Evolutionary conservation across 139 green algal species (phyloP), one percentile per base, ranked within the genome.

Genomic region (Chlamydomonas schloesseri): DNA sequence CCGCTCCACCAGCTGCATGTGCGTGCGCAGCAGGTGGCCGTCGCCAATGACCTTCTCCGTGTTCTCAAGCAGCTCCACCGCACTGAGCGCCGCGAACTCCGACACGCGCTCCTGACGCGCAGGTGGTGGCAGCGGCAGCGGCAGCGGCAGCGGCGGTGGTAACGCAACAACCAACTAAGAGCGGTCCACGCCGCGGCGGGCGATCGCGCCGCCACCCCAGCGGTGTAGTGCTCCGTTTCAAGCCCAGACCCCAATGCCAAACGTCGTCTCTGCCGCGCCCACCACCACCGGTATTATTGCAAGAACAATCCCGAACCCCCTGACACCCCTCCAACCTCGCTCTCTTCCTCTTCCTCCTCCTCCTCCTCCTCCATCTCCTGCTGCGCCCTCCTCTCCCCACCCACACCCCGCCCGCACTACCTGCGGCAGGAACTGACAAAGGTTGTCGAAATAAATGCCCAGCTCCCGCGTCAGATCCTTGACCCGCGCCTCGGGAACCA

Each of bases 371-470:
- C 42, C 42, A 13, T 8, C 42, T 5, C 42, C 6, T 50, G 5
- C 42, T 8, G 42, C 42, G 8, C 55, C 55, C 55, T 26, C 55
- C 20, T 10, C 20, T 69, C 28, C 3, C 13, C 28, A 69, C 62
- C 13, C 62, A 31, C 62, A 69, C 62, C 11, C 26, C 23, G 6
- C 3, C 23, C 57, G 2, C 23, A 76, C 37, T 28, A 74, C 64
- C 77, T 84, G 76, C 26, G 76, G 64, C 46, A 77, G 36, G 60
- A 95, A 93, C 91, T 96, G 94, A 73, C 97, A 99, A 18, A 99
- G 90, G 93, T 99, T 99, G 86, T 98, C 96, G 62, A 99, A 93
- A 92, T 99, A 97, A 28, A 99, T 95, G 88, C 98, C 96, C 46
- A 98, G 85, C 2, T 89, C 77, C 20, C 87, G 87, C 36, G 96